Base-by-base conservation (phyloP, 257 asterid species). In the Ligustrum vulgare region DNA sequence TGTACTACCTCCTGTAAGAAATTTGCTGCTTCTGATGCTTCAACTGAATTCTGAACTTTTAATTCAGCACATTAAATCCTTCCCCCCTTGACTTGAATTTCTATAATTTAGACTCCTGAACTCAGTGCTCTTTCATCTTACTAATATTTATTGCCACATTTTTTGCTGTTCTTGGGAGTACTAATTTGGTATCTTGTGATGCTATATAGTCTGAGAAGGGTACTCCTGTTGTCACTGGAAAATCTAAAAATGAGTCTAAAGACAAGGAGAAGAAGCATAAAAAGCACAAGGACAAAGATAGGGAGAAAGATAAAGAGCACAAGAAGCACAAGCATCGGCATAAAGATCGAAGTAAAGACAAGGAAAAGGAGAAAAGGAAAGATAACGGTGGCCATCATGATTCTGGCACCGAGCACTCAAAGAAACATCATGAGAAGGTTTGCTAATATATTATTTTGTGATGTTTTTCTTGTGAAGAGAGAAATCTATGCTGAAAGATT, bases 311-410 rank as follows among this genome's bases (percentile, higher is more conserved):
- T 70, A 86, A 82, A 76, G 90, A 86, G 82, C 91, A 84, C 74
- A 88, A 86, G 81, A 90, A 81, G 88, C 91, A 90, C 80, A 88
- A 85, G 73, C 96, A 85, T 78, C 93, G 86, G 13, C 91, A 86
- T 70, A 90, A 90, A 77, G 91, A 90, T 81, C 85, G 90, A 37
- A 86, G 86, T 77, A 88, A 86, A 79, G 87, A 86, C 73, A 88
- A 84, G 75, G 91, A 83, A 79, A 87, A 85, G 80, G 90, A 88
- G 75, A 88, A 84, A 78, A 88, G 81, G 86, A 88, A 84, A 71
- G 89, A 86, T 39, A 88, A 81, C 75, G 81, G 83, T 72, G 79
- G 83, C 78, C 89, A 69, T 77, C 85, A 78, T 71, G 91, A 85
- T 62, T 80, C 88, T 71, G 89, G 84, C 49, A 87, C 87, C 74